Conservation (phyloP, 495 filamentous ascomycete genomes). For the Tuber melanosporum region DNA sequence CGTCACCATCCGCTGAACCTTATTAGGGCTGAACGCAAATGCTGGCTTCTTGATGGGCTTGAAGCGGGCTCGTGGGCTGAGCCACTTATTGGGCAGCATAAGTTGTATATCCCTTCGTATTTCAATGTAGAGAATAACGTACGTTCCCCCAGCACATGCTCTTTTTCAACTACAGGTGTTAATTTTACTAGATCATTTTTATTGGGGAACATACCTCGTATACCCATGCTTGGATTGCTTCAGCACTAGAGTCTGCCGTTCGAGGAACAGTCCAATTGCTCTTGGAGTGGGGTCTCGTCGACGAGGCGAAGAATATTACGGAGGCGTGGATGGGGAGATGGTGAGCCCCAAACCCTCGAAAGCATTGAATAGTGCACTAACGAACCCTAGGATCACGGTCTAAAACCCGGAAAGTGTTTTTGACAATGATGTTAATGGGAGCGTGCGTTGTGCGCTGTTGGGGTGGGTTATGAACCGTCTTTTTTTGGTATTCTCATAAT, state of each 20-base stretch:
- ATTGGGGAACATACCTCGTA: conserved; percentile 66
- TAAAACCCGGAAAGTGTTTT: background rate
- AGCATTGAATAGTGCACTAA: background rate
- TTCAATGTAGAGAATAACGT: conserved; percentile 60
- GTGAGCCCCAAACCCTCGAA: conserved; percentile 21
- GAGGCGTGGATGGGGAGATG: conserved; percentile 65
- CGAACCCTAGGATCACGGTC: background rate
- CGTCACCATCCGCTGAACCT: background rate
- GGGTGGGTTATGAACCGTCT: background rate
- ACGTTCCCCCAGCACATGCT: conserved; percentile 5
- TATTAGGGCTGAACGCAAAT: conserved; percentile 42
- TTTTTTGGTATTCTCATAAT: background rate
- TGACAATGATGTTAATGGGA: background rate
- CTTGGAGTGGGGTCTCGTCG: conserved; percentile 61
- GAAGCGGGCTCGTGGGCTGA: conserved; percentile 53
- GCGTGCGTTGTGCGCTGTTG: background rate
- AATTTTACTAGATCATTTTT: conserved; percentile 51
- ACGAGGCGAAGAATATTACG: conserved; percentile 60
- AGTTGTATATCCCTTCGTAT: conserved; percentile 61
- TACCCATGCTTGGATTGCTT: conserved; percentile 69
- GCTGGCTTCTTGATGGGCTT: conserved; percentile 55
- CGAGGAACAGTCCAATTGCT: conserved; percentile 59
- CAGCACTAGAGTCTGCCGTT: conserved; percentile 60
- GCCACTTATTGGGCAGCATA: conserved; percentile 55
- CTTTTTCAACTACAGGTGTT: background rate